These are phyloP conservation scores for Lycium ferocissimum DNA, from an alignment of 257 asterid species.

Conservation along the genomic window DNA sequence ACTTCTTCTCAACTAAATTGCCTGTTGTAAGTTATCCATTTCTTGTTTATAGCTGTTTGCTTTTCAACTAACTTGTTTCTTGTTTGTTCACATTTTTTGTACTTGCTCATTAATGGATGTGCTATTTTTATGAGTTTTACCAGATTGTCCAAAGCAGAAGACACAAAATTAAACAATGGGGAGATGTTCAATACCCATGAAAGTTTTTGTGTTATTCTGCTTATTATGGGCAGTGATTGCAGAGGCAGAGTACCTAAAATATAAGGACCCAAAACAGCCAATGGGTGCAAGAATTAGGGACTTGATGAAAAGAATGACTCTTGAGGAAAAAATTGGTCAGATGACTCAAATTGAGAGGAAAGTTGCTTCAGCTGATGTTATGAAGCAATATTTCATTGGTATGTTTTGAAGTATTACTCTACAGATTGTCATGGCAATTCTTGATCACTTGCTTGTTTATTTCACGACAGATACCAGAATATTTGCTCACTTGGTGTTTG, in stretches of 20 bases:
- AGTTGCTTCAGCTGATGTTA: slow-evolving; percentile 34
- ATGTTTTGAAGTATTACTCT: neutral
- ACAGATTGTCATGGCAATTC: neutral
- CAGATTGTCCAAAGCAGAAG: slow-evolving; percentile 21
- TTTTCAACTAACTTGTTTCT: slow-evolving; percentile 5
- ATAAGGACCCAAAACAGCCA: slow-evolving; percentile 41
- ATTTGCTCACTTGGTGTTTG: neutral
- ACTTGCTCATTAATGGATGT: neutral
- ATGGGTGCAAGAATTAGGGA: slow-evolving; percentile 33
- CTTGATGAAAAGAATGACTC: slow-evolving; percentile 40
- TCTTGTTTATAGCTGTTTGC: slow-evolving; percentile 3
- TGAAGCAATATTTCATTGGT: slow-evolving; percentile 35
- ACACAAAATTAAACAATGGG: slow-evolving; percentile 22
- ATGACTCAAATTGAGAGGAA: slow-evolving; percentile 42
- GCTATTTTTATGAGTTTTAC: neutral
- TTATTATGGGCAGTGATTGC: slow-evolving; percentile 16
- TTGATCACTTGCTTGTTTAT: neutral
- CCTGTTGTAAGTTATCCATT: neutral
- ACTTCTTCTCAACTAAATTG: neutral
- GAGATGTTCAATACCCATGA: slow-evolving; percentile 21
- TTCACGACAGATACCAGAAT: neutral
- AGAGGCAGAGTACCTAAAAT: slow-evolving; percentile 34
- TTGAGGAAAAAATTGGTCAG: slow-evolving; percentile 41
- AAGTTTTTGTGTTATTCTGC: slow-evolving; percentile 27
- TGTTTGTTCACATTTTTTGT: slow-evolving; percentile 26